A percentile compares a stretch with the other conserved stretches of the same genome.
These are phyloP conservation scores for Fragilaria crotonensis DNA, from an alignment of 108 stramenopile genomes.

Conservation along the genomic window DNA sequence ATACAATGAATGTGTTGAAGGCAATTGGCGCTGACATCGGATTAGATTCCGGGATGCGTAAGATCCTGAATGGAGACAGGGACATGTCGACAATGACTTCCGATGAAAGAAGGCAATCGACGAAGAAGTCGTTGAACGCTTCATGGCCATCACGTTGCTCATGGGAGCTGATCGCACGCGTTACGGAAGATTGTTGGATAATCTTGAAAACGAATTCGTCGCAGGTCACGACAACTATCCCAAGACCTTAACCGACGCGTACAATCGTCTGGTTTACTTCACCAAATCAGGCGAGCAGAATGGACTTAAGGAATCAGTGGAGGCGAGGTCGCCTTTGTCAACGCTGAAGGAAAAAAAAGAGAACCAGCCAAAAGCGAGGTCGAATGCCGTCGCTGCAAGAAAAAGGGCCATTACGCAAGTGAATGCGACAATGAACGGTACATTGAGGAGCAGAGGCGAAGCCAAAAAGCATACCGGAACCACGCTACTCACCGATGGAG, in stretches of 20 bases:
- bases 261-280: not conserved
- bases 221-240: constrained; percentile 23
- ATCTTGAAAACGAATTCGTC: not conserved
- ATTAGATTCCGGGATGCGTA: not conserved
- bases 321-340: not conserved
- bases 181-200: not conserved
- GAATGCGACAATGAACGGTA: not conserved
- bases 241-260: constrained; percentile 12
- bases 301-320: not conserved
- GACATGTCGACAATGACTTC: not conserved
- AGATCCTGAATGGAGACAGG: not conserved
- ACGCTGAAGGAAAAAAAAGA: not conserved
- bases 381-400: constrained; percentile 6
- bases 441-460: not conserved
- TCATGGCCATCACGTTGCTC: not conserved
- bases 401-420: constrained; percentile 7
- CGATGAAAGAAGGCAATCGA: not conserved
- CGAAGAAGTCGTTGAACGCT: not conserved
- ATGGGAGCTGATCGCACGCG: not conserved
- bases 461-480: not conserved
- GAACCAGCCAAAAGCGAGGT: constrained; percentile 1
- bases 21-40: not conserved
- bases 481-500: not conserved
- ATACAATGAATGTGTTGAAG: not conserved
- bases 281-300: not conserved